A percentile compares a stretch with the other conserved stretches of the same genome.
phyloP scores from a whole-genome alignment of 2,329 filamentous ascomycete genomes.

The Fusarium multiceps region DNA sequence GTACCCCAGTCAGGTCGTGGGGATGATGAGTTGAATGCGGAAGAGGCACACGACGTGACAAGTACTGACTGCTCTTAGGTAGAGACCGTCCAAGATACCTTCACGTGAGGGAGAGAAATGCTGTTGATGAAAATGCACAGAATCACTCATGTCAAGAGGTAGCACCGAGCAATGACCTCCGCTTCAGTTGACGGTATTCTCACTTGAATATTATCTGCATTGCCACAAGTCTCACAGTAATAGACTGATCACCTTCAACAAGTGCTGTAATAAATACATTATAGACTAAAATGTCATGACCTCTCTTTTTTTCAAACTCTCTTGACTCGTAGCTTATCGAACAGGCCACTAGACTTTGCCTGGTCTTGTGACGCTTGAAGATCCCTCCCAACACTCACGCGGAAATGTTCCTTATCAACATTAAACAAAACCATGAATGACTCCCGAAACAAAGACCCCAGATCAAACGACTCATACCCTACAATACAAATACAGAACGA shows the following conservation, averaged over 20 bases:
- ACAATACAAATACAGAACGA: neutral
- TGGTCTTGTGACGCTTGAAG: constrained; percentile 33
- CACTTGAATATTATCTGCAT: neutral
- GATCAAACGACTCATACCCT: constrained; percentile 29
- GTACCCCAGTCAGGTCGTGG: constrained; percentile 7
- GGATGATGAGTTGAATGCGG: constrained; percentile 9
- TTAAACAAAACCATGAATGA: constrained; percentile 23
- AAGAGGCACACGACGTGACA: constrained; percentile 38
- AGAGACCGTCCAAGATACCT: constrained; percentile 24
- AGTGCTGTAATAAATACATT: neutral
- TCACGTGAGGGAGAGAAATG: constrained; percentile 33
- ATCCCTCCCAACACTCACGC: constrained; percentile 18
- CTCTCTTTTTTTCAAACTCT: neutral
- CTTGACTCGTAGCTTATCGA: constrained; percentile 7
- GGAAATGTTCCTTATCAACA: constrained; percentile 4
- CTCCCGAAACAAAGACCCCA: constrained; percentile 5
- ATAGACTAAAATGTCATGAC: neutral
- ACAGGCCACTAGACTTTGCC: neutral
- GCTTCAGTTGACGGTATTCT: constrained; percentile 5
- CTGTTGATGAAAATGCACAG: constrained; percentile 7
- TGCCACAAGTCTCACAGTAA: neutral
- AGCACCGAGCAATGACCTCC: neutral
- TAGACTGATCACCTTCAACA: neutral
- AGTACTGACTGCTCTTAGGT: constrained; percentile 16
- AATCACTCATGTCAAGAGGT: neutral